phyloP scores from a whole-genome alignment of 2,329 filamentous ascomycete genomes.

The Graphilbum fragrans region DNA sequence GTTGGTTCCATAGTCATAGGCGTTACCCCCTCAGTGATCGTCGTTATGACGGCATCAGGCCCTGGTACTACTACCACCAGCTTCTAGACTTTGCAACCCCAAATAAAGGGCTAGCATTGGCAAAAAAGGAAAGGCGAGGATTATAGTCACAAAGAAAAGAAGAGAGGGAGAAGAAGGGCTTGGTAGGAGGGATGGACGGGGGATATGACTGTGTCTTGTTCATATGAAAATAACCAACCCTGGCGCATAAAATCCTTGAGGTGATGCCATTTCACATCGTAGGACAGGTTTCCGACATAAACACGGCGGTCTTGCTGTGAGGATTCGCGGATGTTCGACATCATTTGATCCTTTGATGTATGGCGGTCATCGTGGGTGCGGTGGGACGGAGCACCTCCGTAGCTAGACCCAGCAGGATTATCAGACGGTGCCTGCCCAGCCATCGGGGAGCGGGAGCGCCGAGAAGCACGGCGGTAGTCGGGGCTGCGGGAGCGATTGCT shows the following conservation, averaged over 20 bases:
- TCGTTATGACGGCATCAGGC: too few species aligned
- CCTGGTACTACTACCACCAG: too few species aligned
- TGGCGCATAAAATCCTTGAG: conserved; percentile 99
- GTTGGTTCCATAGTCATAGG: too few species aligned
- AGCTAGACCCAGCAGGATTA: conserved; percentile 52
- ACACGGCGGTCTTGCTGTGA: conserved; percentile 98
- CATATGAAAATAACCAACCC: conserved; percentile 50
- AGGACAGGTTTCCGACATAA: conserved; percentile 97
- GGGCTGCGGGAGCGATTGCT: conserved; percentile 65
- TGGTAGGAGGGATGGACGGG: too few species aligned
- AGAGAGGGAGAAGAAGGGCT: conserved; percentile 20
- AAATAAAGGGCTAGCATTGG: too few species aligned
- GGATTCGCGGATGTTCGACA: conserved; percentile 83
- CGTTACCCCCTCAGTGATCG: too few species aligned
- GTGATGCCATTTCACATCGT: conserved; percentile 99
- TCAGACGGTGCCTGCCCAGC: conserved; percentile 60
- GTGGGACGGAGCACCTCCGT: conserved; percentile 49
- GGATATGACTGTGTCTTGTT: neutral
- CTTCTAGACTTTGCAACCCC: too few species aligned
- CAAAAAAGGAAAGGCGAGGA: too few species aligned
- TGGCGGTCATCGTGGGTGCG: conserved; percentile 76
- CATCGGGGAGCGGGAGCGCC: conserved; percentile 80
- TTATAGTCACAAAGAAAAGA: conserved; percentile 7
- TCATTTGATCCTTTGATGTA: conserved; percentile 85
- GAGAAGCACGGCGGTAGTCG: conserved; percentile 60